Evolutionary conservation across 768 basidiomycete genomes (phyloP), one percentile per base, ranked within the genome.

Genomic region (Strobilomyces confusus): DNA sequence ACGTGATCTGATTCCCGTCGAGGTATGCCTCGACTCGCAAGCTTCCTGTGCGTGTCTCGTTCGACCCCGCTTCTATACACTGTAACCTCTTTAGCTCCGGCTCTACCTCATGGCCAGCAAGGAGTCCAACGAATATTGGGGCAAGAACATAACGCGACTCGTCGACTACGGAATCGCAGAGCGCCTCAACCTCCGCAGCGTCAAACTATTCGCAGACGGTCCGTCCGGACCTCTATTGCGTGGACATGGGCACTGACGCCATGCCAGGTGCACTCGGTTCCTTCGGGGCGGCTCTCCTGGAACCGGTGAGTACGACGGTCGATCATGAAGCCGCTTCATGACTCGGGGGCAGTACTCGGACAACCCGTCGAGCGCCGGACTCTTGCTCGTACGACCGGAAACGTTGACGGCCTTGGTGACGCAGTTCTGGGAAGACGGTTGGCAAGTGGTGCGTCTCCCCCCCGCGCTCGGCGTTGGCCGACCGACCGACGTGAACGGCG

Each of bases 251-350:
- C 12, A 14, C 55, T 63, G 19, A 67, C 45, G 17, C 51, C 5
- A 32, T 30, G 33, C 6, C 48, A 87, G 87, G 94, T 38, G 95
- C 95, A 0, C 79, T 98, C 5, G 92, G 95, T 0, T 91, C 89
- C 2, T 91, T 89, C 78, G 95, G 95, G 8, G 94, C 95, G 0
- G 94, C 95, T 0, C 76, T 98, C 51, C 71, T 90, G 6, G 79
- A 86, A 45, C 90, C 92, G 3, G 67, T 70, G 42, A 41, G 69
- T 49, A 29, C 22, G 9, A 15, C 14, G 4, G 13, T 17, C 4
- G 5, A 34, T 44, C 19, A 5, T 26, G 5, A 9, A 19, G 48
- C 29, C 26, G 30, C 9, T 19, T 25, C 25, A 22, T 58, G 33
- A 63, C 14, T 3, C 38, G 13, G 32, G n/a, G 41, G 19, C 34